These are phyloP conservation scores for Poteriospumella lacustris DNA, from an alignment of 108 stramenopile genomes.

Conservation along the genomic window DNA sequence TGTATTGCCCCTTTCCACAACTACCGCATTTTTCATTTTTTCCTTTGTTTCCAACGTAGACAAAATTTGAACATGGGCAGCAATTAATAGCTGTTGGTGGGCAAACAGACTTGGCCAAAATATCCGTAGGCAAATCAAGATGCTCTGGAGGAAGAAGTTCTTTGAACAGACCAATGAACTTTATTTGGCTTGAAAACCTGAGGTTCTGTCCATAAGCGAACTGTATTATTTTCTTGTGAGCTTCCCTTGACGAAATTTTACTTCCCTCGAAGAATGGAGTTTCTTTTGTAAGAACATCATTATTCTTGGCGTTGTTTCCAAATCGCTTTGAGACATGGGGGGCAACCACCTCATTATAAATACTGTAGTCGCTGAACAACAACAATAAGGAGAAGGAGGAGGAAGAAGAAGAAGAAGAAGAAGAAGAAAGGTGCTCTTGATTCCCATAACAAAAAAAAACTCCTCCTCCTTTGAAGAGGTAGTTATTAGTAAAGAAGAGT, in stretches of 20 bases:
- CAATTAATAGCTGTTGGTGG: slow-evolving; percentile 7
- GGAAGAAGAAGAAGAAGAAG: slow-evolving; percentile 7
- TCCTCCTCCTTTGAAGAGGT: neutral
- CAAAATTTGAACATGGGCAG: slow-evolving; percentile 7
- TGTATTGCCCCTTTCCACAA: slow-evolving; percentile 7
- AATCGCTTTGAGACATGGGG: slow-evolving; percentile 6
- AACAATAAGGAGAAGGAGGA: neutral
- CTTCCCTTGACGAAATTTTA: slow-evolving; percentile 8
- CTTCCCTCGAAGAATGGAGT: slow-evolving; percentile 6
- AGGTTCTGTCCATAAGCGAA: slow-evolving; percentile 7
- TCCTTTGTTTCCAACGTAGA: slow-evolving; percentile 7
- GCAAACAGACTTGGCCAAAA: slow-evolving; percentile 7
- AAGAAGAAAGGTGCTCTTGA: slow-evolving; percentile 7
- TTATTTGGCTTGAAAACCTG: slow-evolving; percentile 8
- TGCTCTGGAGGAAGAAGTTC: slow-evolving; percentile 6
- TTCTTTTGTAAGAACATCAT: slow-evolving; percentile 9
- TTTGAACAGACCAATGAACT: slow-evolving; percentile 8
- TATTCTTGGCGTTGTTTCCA: slow-evolving; percentile 7
- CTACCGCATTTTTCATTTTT: slow-evolving; percentile 8
- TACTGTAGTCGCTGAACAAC: neutral
- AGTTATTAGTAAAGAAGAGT: slow-evolving; percentile 3
- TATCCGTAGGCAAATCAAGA: slow-evolving; percentile 7
- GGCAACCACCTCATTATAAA: slow-evolving; percentile 7
- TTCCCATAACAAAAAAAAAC: neutral
- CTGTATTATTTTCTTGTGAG: slow-evolving; percentile 8